Conservation (phyloP, 1,284 basidiomycete species). For the Coriolopsis trogii region DNA sequence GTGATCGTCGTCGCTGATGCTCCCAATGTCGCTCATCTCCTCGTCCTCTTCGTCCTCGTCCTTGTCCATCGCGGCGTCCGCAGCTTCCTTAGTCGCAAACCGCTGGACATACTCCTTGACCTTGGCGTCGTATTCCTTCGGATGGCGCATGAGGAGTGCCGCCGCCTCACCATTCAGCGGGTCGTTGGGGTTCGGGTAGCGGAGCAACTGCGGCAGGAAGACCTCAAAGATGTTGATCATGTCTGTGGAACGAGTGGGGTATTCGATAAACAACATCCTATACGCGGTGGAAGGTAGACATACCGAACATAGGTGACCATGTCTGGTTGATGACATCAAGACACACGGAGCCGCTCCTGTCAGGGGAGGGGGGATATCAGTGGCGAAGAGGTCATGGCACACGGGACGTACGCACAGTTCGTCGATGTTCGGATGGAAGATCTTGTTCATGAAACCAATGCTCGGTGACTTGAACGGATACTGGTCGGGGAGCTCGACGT, state of each 20-base stretch:
- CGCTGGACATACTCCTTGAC: slow-evolving; percentile 92
- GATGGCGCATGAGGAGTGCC: slow-evolving; percentile 94
- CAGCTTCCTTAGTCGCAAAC: slow-evolving; percentile 82
- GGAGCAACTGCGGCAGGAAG: slow-evolving; percentile 94
- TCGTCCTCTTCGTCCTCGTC: slow-evolving; percentile 77
- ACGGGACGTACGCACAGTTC: slow-evolving; percentile 68
- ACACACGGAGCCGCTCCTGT: slow-evolving; percentile 92
- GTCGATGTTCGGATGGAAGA: slow-evolving; percentile 99
- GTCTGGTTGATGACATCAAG: slow-evolving; percentile 98
- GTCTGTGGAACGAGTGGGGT: slow-evolving; percentile 54
- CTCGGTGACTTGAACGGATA: slow-evolving; percentile 99
- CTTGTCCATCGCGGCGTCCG: slow-evolving; percentile 63
- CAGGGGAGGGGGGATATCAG: slow-evolving; percentile 4
- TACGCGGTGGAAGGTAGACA: slow-evolving; percentile 23
- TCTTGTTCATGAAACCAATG: slow-evolving; percentile 99
- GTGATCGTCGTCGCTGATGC: slow-evolving; percentile 73
- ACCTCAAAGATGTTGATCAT: slow-evolving; percentile 99
- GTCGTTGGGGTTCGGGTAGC: slow-evolving; percentile 98
- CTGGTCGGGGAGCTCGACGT: slow-evolving; percentile 98
- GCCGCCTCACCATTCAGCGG: slow-evolving; percentile 98
- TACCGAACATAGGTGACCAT: slow-evolving; percentile 99
- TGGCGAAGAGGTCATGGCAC: neutral
- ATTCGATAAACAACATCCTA: slow-evolving; percentile 3
- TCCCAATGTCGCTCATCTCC: slow-evolving; percentile 92
- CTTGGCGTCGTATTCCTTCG: slow-evolving; percentile 91